Evolutionary conservation across 2,329 filamentous ascomycete genomes (phyloP).

Genomic region (Graphilbum sp.): DNA sequence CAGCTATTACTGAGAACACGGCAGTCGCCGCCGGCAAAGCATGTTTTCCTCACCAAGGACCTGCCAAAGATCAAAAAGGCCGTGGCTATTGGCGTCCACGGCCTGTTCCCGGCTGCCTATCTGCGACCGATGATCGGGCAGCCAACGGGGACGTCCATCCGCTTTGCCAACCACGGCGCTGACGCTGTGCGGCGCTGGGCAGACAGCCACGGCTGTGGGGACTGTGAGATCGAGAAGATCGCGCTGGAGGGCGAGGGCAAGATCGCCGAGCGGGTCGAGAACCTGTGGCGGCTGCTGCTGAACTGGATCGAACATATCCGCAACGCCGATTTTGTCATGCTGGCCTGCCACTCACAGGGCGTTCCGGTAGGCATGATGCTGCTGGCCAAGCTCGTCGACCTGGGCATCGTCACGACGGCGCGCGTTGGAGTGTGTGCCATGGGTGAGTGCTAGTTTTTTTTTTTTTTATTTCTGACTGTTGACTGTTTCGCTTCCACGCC

Average conservation of each 20-base stretch:
- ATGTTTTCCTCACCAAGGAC: conserved; percentile 56
- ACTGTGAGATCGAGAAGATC: conserved; percentile 80
- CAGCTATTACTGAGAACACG: conserved; percentile 39
- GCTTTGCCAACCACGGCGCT: conserved; percentile 78
- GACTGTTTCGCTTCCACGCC: no score
- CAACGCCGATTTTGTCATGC: conserved; percentile 70
- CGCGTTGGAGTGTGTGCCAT: conserved; percentile 75
- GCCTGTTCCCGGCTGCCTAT: conserved; percentile 76
- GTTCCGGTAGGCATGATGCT: conserved; percentile 90
- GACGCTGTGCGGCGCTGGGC: conserved; percentile 75
- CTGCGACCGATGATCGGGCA: conserved; percentile 86
- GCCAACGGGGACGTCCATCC: conserved; percentile 85
- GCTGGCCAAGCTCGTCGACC: conserved; percentile 77
- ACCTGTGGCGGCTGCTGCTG: conserved; percentile 83
- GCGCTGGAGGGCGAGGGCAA: conserved; percentile 89
- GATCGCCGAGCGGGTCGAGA: conserved; percentile 75
- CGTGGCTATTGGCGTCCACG: conserved; percentile 85
- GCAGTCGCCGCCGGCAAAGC: conserved; percentile 39
- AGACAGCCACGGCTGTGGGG: conserved; percentile 51
- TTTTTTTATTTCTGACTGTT: background rate
- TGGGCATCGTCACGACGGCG: conserved; percentile 63
- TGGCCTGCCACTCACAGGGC: conserved; percentile 93
- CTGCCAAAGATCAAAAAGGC: conserved; percentile 65
- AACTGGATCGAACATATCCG: conserved; percentile 91
- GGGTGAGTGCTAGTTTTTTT: conserved; percentile 22